Conservation (phyloP, 306 rosid genomes). For the Cercis canadensis region DNA sequence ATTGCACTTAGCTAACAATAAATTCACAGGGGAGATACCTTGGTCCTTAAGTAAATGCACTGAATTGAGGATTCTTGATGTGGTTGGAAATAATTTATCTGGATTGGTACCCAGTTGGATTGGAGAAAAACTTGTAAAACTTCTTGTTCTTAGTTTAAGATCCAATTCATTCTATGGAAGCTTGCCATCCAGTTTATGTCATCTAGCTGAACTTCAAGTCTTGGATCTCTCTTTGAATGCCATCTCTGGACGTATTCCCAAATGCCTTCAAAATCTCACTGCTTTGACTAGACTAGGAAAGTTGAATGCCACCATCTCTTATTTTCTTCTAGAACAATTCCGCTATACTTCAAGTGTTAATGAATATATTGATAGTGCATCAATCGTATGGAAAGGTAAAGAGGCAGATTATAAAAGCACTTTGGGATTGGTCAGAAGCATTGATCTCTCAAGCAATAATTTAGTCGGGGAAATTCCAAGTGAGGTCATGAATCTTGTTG, state of each 20-base stretch:
- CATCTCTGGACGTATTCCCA: not conserved
- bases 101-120: slow-evolving; percentile 9
- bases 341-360: too few relatives aligned
- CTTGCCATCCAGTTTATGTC: not conserved
- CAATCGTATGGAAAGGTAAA: slow-evolving; percentile 13
- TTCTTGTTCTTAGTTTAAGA: not conserved
- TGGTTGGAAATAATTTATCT: not conserved
- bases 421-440: not conserved
- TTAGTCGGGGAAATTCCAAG: not conserved
- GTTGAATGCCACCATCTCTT: too few relatives aligned
- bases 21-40: slow-evolving; percentile 4
- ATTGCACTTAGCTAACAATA: not conserved
- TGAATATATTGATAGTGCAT: not conserved
- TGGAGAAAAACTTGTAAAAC: not conserved
- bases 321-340: not conserved
- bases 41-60: not conserved
- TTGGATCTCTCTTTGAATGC: slow-evolving; percentile 21
- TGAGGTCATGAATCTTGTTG: not conserved
- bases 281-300: not conserved
- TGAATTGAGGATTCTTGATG: not conserved
- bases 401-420: not conserved
- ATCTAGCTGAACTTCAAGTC: not conserved
- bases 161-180: slow-evolving; percentile 16
- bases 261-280: not conserved
- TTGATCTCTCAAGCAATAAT: not conserved